Percentiles rank a stretch among this genome's conserved stretches.
These are phyloP conservation scores for Albifimbria verrucaria DNA, from an alignment of 2,329 filamentous ascomycete species.

Conservation along the genomic window DNA sequence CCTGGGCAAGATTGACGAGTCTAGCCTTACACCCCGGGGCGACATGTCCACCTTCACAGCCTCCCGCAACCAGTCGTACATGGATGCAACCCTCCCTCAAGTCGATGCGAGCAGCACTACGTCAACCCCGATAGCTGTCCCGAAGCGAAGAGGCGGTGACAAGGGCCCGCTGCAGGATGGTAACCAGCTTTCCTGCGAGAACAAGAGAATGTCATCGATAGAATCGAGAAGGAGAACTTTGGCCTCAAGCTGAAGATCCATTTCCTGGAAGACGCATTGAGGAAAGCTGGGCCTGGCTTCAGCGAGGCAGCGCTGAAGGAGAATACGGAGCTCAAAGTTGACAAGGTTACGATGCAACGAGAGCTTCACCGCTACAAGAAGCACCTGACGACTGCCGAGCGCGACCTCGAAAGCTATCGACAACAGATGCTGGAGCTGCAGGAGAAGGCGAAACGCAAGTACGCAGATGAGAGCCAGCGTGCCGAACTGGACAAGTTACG, in stretches of 20 bases:
- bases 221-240: constrained; percentile 98
- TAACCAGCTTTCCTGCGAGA: constrained; percentile 90
- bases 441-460: constrained; percentile 73
- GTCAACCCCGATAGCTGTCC: constrained; percentile 74
- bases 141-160: constrained; percentile 60
- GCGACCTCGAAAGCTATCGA: constrained; percentile 79
- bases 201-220: constrained; percentile 92
- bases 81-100: constrained; percentile 71
- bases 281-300: constrained; percentile 84
- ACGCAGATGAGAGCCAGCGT: constrained; percentile 67
- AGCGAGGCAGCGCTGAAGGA: constrained; percentile 87
- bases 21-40: constrained; percentile 70
- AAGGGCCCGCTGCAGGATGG: constrained; percentile 76
- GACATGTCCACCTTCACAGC: constrained; percentile 70
- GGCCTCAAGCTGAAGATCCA: constrained; percentile 95
- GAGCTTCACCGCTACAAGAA: constrained; percentile 88
- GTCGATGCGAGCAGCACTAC: constrained; percentile 75
- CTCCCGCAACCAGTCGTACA: constrained; percentile 61
- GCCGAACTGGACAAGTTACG: constrained; percentile 57
- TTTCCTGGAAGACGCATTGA: constrained; percentile 87
- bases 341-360: constrained; percentile 83
- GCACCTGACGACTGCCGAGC: constrained; percentile 75
- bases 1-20: constrained; percentile 62
- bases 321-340: constrained; percentile 93
- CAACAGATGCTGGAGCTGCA: constrained; percentile 79